These are phyloP conservation scores for Argentina anserina DNA, from an alignment of 306 rosid genomes.

Conservation along the genomic window DNA sequence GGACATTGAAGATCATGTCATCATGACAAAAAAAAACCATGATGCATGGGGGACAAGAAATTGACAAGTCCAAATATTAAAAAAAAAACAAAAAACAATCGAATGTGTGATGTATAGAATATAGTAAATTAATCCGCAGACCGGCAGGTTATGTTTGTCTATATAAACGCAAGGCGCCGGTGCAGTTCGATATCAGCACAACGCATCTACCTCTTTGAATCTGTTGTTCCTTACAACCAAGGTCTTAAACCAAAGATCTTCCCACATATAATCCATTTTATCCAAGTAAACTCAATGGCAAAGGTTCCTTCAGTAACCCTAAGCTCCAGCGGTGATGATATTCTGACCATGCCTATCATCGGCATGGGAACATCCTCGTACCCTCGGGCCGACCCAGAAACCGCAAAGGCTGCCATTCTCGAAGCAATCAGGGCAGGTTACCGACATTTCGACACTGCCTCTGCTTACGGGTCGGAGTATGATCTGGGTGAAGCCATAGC, in stretches of 20 bases:
- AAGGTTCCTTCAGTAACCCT: slow-evolving; percentile 3
- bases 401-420: slow-evolving; percentile 24
- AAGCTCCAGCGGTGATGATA: background rate
- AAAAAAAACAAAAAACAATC: background rate
- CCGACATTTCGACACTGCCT: slow-evolving; percentile 41
- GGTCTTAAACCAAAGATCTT: background rate
- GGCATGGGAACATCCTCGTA: slow-evolving; percentile 36
- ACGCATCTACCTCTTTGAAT: background rate
- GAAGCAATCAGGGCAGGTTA: slow-evolving; percentile 35
- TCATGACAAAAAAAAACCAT: too few relatives aligned
- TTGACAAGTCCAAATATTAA: too few relatives aligned
- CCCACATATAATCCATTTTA: background rate
- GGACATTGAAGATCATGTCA: too few relatives aligned
- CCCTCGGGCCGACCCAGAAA: slow-evolving; percentile 5
- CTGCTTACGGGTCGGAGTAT: slow-evolving; percentile 25
- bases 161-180: background rate
- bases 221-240: background rate
- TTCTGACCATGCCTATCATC: slow-evolving; percentile 18
- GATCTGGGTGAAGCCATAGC: slow-evolving; percentile 29
- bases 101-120: too few relatives aligned
- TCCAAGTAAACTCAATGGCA: slow-evolving; percentile 1
- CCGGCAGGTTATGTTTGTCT: too few relatives aligned
- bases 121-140: too few relatives aligned
- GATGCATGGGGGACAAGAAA: too few relatives aligned
- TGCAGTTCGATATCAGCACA: background rate